These are phyloP conservation scores for Spencermartinsiella europaea DNA, from an alignment of 805 yeast genomes.

Conservation along the genomic window DNA sequence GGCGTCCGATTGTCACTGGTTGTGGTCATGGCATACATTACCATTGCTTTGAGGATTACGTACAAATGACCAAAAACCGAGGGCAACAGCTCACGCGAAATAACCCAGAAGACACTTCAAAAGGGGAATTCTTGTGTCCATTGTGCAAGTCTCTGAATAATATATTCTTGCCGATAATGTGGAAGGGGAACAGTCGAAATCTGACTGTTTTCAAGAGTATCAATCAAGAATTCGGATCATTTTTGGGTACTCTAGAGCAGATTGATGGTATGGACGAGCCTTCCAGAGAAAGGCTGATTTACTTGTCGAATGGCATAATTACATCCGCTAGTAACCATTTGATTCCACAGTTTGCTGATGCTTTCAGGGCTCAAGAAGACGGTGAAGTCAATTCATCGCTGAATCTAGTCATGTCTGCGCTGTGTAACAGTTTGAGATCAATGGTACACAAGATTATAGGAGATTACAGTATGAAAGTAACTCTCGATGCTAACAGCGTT, in stretches of 20 bases:
- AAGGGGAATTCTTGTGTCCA: conserved; percentile 80
- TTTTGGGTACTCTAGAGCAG: background rate
- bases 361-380: background rate
- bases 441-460: background rate
- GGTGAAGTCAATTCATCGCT: background rate
- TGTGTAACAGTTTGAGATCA: background rate
- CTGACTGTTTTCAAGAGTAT: conserved; percentile 27
- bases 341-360: background rate
- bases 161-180: conserved; percentile 71
- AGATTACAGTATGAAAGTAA: background rate
- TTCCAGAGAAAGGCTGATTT: background rate
- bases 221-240: conserved; percentile 26
- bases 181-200: conserved; percentile 42
- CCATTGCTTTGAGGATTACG: conserved; percentile 63
- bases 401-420: background rate
- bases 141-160: conserved; percentile 84
- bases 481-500: background rate
- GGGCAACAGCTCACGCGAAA: conserved; percentile 76
- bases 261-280: background rate
- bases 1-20: conserved; percentile 48
- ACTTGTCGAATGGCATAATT: background rate
- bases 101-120: conserved; percentile 65
- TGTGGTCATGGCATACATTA: conserved; percentile 96
- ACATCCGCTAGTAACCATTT: background rate
- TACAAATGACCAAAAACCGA: conserved; percentile 48